Evolutionary conservation across 2,329 filamentous ascomycete genomes (phyloP).

Genomic region (Elsinoe necatrix): DNA sequence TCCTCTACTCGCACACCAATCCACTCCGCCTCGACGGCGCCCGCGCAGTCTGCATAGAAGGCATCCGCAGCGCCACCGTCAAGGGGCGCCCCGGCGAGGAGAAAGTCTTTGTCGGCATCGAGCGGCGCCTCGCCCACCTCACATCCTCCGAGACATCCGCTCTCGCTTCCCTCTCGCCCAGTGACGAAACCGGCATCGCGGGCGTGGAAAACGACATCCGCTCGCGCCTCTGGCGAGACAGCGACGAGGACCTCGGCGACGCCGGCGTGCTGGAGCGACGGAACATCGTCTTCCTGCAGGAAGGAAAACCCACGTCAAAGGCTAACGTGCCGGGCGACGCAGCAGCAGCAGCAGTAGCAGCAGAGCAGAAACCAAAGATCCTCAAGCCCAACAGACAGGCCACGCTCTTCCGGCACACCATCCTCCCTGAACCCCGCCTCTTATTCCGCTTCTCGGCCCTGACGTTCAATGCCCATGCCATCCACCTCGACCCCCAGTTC

Average conservation of each 20-base stretch:
- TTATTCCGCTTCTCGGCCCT: conserved; percentile 88
- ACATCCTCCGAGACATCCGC: conserved; percentile 25
- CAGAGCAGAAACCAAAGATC: conserved; percentile 28
- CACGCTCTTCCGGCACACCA: conserved; percentile 44
- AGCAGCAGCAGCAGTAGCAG: neutral
- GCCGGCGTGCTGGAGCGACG: conserved; percentile 49
- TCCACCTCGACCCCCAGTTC: conserved; percentile 73
- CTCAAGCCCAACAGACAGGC: conserved; percentile 42
- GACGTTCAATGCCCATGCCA: conserved; percentile 84
- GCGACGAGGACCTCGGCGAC: conserved; percentile 36
- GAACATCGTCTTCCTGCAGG: conserved; percentile 56
- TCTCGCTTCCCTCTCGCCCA: conserved; percentile 22
- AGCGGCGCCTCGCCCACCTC: conserved; percentile 41
- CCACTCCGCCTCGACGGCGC: conserved; percentile 27
- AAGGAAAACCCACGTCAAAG: conserved; percentile 35
- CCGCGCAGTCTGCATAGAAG: conserved; percentile 40
- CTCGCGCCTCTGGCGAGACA: conserved; percentile 36
- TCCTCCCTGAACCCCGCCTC: conserved; percentile 60
- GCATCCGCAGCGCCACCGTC: conserved; percentile 40
- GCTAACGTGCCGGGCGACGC: conserved; percentile 25
- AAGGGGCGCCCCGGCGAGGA: conserved; percentile 44
- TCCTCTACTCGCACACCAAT: conserved; percentile 45
- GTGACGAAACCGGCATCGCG: neutral
- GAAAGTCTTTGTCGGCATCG: conserved; percentile 54
- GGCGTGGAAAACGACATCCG: conserved; percentile 29